A percentile compares a stretch with the other conserved stretches of the same genome.
These are phyloP conservation scores for Stachybotrys chartarum DNA, from an alignment of 2,329 filamentous ascomycete species.

Conservation along the genomic window DNA sequence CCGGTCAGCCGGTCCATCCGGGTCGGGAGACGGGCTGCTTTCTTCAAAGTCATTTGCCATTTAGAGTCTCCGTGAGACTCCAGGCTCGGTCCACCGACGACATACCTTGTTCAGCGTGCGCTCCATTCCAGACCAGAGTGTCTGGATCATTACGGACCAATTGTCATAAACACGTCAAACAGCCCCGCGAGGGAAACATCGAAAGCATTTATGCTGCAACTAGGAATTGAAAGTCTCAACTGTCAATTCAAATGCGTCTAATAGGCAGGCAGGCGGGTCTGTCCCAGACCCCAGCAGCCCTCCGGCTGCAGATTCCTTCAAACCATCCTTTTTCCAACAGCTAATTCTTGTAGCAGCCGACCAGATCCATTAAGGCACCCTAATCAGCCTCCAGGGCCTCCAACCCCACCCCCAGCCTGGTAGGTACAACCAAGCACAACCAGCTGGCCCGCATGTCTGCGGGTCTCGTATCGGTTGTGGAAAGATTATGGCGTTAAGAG, in stretches of 20 bases:
- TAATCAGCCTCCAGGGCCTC: background rate
- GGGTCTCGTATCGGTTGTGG: background rate
- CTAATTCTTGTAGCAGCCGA: background rate
- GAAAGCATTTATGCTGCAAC: background rate
- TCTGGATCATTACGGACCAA: too few relatives aligned
- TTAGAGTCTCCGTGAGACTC: too few relatives aligned
- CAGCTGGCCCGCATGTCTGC: background rate
- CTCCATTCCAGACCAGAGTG: too few relatives aligned
- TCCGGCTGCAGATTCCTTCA: background rate
- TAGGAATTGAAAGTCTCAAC: background rate
- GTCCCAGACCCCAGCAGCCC: background rate
- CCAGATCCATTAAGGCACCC: background rate
- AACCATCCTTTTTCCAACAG: background rate
- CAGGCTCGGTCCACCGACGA: too few relatives aligned
- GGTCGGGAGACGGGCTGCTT: too few relatives aligned
- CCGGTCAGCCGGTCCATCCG: too few relatives aligned
- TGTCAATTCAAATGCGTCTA: background rate
- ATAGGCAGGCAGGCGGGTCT: background rate
- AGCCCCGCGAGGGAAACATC: background rate
- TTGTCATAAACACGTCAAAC: too few relatives aligned
- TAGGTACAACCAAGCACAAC: background rate
- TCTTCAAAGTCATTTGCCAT: too few relatives aligned
- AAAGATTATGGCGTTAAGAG: constrained; percentile 18
- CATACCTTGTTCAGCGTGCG: too few relatives aligned
- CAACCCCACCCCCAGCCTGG: background rate